These are phyloP conservation scores for Byssothecium circinans DNA, from an alignment of 2,329 filamentous ascomycete species.

Conservation along the genomic window DNA sequence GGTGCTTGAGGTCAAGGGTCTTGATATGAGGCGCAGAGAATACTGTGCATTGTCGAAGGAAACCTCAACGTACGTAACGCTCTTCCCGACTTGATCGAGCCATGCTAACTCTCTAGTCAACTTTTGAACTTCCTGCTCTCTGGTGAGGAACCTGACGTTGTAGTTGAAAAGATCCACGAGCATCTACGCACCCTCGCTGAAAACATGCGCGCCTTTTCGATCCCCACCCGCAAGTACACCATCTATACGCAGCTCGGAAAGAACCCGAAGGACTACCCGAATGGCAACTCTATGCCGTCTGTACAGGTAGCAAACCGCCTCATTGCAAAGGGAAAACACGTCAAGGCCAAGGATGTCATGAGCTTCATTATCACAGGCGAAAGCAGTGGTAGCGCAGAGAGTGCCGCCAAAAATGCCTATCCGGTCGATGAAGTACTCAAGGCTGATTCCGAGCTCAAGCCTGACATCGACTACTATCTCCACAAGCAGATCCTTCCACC, in stretches of 20 bases:
- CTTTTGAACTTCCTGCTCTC: slow-evolving; percentile 94
- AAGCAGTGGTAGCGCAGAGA: slow-evolving; percentile 63
- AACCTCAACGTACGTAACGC: slow-evolving; percentile 67
- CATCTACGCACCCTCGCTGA: slow-evolving; percentile 81
- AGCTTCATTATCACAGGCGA: slow-evolving; percentile 86
- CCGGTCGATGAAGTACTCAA: slow-evolving; percentile 84
- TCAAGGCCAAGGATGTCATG: slow-evolving; percentile 94
- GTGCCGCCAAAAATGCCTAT: slow-evolving; percentile 84
- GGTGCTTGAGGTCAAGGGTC: slow-evolving; percentile 95
- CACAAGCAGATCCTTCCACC: slow-evolving; percentile 98
- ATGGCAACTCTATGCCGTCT: slow-evolving; percentile 92
- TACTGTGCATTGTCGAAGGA: slow-evolving; percentile 96
- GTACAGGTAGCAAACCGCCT: slow-evolving; percentile 93
- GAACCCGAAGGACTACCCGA: slow-evolving; percentile 88
- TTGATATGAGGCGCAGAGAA: slow-evolving; percentile 97
- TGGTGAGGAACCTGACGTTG: slow-evolving; percentile 85
- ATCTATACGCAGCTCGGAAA: slow-evolving; percentile 99
- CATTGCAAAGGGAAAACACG: slow-evolving; percentile 79
- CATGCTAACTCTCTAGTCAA: slow-evolving; percentile 50
- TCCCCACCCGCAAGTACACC: slow-evolving; percentile 86
- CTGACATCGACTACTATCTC: slow-evolving; percentile 97
- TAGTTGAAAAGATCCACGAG: slow-evolving; percentile 88
- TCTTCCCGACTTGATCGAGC: neutral
- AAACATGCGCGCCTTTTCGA: slow-evolving; percentile 79
- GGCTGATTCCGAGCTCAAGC: slow-evolving; percentile 70